A percentile compares a stretch with the other conserved stretches of the same genome.
Conservation (phyloP, 495 filamentous ascomycete species). For the Usnea hakonensis region DNA sequence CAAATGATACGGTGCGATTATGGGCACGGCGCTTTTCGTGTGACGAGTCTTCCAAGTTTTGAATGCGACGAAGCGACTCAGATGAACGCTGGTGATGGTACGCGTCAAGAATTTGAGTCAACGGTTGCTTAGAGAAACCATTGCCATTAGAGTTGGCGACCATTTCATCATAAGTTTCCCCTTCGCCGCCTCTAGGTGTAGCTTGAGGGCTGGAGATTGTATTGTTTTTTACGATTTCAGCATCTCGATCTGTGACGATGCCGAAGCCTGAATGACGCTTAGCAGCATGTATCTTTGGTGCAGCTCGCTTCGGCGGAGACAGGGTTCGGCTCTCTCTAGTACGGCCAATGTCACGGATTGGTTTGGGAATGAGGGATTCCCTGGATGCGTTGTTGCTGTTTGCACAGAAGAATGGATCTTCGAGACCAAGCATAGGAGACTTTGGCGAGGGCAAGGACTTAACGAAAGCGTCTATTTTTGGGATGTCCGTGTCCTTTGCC, state of each 20-base stretch:
- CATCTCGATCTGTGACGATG: conserved; percentile 7
- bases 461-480: conserved; percentile 2
- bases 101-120: not conserved
- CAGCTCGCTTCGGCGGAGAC: conserved; percentile 10
- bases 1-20: not conserved
- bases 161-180: not conserved
- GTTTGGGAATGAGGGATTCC: conserved; percentile 19
- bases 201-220: not conserved
- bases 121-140: not conserved
- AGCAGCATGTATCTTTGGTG: not conserved
- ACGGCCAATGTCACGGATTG: conserved; percentile 15
- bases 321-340: conserved; percentile 15
- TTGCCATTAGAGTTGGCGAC: not conserved
- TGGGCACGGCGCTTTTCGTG: not conserved
- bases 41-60: not conserved
- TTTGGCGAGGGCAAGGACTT: not conserved
- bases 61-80: not conserved
- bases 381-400: conserved; percentile 2
- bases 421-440: not conserved
- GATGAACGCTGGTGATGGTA: not conserved
- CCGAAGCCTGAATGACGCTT: conserved; percentile 8
- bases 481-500: not conserved
- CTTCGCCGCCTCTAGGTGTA: not conserved
- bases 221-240: conserved; percentile 8
- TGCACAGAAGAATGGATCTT: conserved; percentile 11